phyloP scores from a whole-genome alignment of 345 rosid genomes.

The Aquilaria sinensis region DNA sequence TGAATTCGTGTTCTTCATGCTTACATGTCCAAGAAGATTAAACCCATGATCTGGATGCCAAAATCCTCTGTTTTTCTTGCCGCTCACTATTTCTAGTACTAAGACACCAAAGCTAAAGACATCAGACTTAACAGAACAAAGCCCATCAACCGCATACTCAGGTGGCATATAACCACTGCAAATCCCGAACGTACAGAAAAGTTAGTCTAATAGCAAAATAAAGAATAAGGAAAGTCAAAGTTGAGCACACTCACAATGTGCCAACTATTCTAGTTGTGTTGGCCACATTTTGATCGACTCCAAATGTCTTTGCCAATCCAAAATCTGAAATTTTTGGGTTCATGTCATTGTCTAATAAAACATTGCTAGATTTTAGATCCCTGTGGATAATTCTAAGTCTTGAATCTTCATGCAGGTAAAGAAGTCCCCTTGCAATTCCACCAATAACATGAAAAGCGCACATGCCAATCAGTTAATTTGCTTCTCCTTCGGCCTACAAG shows the following conservation, averaged over 20 bases:
- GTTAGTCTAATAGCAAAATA: too few relatives aligned
- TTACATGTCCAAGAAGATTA: slow-evolving; percentile 6
- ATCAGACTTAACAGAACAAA: background rate
- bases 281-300: slow-evolving; percentile 13
- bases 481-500: slow-evolving; percentile 1
- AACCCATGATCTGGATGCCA: slow-evolving; percentile 1
- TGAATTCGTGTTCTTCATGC: too few relatives aligned
- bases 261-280: slow-evolving; percentile 16
- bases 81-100: slow-evolving; percentile 1
- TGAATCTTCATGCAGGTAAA: slow-evolving; percentile 15
- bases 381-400: slow-evolving; percentile 14
- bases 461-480: background rate
- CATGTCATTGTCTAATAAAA: slow-evolving; percentile 13
- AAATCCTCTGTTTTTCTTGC: slow-evolving; percentile 1
- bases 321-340: slow-evolving; percentile 14
- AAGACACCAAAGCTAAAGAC: slow-evolving; percentile 5
- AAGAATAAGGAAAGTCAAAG: too few relatives aligned
- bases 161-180: background rate
- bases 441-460: slow-evolving; percentile 4
- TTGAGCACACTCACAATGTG: slow-evolving; percentile 1
- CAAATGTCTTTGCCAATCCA: slow-evolving; percentile 13
- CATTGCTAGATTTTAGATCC: slow-evolving; percentile 15
- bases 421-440: slow-evolving; percentile 10
- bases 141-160: slow-evolving; percentile 4
- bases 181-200: too few relatives aligned